These are phyloP conservation scores for Fusarium sp. DNA, from an alignment of 2,329 filamentous ascomycete species.

Conservation along the genomic window DNA sequence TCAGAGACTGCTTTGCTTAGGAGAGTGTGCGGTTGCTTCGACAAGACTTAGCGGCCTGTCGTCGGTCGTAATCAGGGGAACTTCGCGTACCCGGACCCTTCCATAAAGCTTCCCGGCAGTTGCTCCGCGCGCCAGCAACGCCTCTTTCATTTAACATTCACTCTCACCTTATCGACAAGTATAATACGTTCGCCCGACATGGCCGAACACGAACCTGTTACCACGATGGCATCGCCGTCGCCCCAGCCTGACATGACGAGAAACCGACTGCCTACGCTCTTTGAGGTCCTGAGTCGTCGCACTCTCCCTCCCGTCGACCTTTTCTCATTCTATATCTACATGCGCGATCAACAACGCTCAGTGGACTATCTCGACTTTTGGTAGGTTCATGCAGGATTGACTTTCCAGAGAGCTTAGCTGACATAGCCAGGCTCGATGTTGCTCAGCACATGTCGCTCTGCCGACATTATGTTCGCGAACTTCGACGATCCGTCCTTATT, in stretches of 20 bases:
- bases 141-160: constrained; percentile 28
- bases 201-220: constrained; percentile 43
- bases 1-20: constrained; percentile 11
- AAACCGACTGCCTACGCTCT: constrained; percentile 91
- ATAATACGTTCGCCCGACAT: constrained; percentile 30
- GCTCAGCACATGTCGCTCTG: constrained; percentile 98
- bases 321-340: constrained; percentile 99
- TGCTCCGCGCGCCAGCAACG: constrained; percentile 25
- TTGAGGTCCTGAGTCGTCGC: constrained; percentile 92
- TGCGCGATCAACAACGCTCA: constrained; percentile 97
- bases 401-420: constrained; percentile 1
- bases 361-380: constrained; percentile 99
- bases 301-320: constrained; percentile 96
- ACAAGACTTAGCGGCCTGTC: constrained; percentile 16
- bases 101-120: constrained; percentile 28
- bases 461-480: constrained; percentile 94
- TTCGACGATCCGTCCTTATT: constrained; percentile 90
- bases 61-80: constrained; percentile 34
- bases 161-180: constrained; percentile 6
- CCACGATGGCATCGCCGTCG: constrained; percentile 54
- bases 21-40: constrained; percentile 25
- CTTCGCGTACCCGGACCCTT: constrained; percentile 22
- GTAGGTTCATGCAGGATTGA: constrained; percentile 59
- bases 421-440: constrained; percentile 85
- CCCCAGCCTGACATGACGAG: constrained; percentile 70